Base-by-base conservation (phyloP, 148 eudicot species). In the Fagopyrum homotropicum region DNA sequence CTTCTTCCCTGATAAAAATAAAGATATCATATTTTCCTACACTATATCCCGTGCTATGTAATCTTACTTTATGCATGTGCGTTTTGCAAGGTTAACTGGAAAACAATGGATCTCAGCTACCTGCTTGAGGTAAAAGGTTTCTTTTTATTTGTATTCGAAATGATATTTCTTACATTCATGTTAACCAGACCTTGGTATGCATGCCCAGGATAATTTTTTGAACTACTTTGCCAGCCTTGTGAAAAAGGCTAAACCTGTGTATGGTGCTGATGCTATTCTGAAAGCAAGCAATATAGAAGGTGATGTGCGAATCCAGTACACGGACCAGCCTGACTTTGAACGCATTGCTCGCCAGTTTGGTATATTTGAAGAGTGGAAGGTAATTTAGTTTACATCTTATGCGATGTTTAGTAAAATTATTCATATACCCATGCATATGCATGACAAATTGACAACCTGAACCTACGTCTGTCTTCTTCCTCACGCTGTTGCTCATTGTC, bases 321-420 rank as follows among this genome's bases (percentile, higher is more conserved):
- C 76, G 60, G 86, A 88, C 78, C 93, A 90, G 83, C 45, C 69
- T 68, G 89, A 90, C 73, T 95, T 92, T 79, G 96, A 88, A 82
- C 81, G 57, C 71, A 89, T 90, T 80, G 96, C 97, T 4, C 83
- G 78, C 44, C 96, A 95, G 78, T 92, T 92, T 81, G 99, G 97
- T 75, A 90, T 95, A 79, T 95, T 95, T 80, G 91, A 92, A 82
- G 99, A 95, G 79, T 95, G 99, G 99, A 95, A 95, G 97, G 98
- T 92, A 82, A 72, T 55, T 83, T 64, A 64, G 8, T 11, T 10
- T 64, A 64, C 19, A 66, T 64, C 71, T 35, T 66, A 66, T 40
- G 17, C n/a, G 35, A 66, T 40, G 15, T 66, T 35, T 15, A 66
- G 71, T 14, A 40, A 66, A 14, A 4, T 43, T 0, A 12, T 66